These are phyloP conservation scores for Rhodotorula sp. DNA, from an alignment of 1,284 basidiomycete species.

Conservation along the genomic window DNA sequence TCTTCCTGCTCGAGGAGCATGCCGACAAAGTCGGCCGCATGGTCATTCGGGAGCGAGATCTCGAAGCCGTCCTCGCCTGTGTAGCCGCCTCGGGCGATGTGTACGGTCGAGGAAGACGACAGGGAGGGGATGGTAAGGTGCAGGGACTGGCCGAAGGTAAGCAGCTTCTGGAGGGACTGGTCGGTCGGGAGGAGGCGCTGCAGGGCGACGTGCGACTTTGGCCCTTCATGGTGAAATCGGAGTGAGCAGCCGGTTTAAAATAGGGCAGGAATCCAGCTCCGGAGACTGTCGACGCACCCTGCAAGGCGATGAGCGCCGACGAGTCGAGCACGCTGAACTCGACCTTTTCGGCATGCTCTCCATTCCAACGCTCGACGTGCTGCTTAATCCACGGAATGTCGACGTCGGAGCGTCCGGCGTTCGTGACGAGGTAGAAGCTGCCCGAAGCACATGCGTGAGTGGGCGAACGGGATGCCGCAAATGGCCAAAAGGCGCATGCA, in stretches of 20 bases:
- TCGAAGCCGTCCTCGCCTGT: slow-evolving; percentile 99
- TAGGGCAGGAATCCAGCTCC: neutral
- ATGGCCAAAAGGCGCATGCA: neutral
- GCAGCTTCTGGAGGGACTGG: slow-evolving; percentile 58
- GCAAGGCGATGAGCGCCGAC: slow-evolving; percentile 88
- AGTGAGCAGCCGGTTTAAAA: neutral
- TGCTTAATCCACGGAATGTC: slow-evolving; percentile 77
- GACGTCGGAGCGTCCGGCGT: slow-evolving; percentile 80
- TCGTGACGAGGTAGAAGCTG: slow-evolving; percentile 93
- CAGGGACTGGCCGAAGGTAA: slow-evolving; percentile 78
- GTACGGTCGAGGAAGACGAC: slow-evolving; percentile 64
- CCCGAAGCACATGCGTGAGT: slow-evolving; percentile 47
- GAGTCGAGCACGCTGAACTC: slow-evolving; percentile 77
- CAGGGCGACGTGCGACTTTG: slow-evolving; percentile 70
- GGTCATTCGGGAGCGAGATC: slow-evolving; percentile 53
- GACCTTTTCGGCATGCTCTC: slow-evolving; percentile 62
- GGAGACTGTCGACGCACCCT: slow-evolving; percentile 54
- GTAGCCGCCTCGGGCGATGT: slow-evolving; percentile 95
- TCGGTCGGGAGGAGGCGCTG: slow-evolving; percentile 69
- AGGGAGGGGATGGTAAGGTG: slow-evolving; percentile 66
- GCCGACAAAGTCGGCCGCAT: slow-evolving; percentile 23
- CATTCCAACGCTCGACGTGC: slow-evolving; percentile 75
- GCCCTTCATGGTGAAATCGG: slow-evolving; percentile 58
- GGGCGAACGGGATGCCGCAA: neutral
- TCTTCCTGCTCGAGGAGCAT: slow-evolving; percentile 51